Conservation (phyloP, 2,329 filamentous ascomycete genomes). For the Chalaropsis ovoidea region DNA sequence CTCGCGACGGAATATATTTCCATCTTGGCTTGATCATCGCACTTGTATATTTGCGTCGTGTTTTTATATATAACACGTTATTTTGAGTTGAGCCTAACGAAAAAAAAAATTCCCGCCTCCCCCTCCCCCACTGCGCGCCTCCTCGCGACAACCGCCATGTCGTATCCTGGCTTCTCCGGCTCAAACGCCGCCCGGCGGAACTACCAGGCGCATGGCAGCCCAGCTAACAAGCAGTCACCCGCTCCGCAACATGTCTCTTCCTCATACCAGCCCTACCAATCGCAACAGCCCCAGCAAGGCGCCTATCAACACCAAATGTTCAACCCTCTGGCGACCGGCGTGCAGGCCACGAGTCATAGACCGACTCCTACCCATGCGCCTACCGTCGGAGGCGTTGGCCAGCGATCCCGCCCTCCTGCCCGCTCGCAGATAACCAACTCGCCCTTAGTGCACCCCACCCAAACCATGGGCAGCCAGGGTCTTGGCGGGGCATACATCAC, state of each 20-base stretch:
- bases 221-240: conserved; percentile 47
- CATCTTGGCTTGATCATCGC: neutral
- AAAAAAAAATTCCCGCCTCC: neutral
- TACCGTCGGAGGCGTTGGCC: conserved; percentile 39
- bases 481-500: conserved; percentile 28
- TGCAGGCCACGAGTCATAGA: conserved; percentile 41
- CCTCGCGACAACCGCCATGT: conserved; percentile 5
- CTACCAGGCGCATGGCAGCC: conserved; percentile 36
- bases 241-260: conserved; percentile 46
- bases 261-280: conserved; percentile 45
- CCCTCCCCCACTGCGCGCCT: neutral
- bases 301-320: conserved; percentile 47
- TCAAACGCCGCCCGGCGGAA: neutral
- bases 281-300: conserved; percentile 42
- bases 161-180: conserved; percentile 9
- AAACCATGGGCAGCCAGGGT: conserved; percentile 26
- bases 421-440: conserved; percentile 34
- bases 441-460: conserved; percentile 27
- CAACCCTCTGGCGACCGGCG: conserved; percentile 39
- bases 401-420: conserved; percentile 36
- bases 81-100: neutral
- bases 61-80: neutral
- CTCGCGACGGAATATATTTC: neutral
- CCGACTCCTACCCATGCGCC: conserved; percentile 39
- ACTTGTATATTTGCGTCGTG: neutral